A percentile compares a stretch with the other conserved stretches of the same genome.
Conservation (phyloP, 1,284 basidiomycete species). For the Melampsora occidentalis region DNA sequence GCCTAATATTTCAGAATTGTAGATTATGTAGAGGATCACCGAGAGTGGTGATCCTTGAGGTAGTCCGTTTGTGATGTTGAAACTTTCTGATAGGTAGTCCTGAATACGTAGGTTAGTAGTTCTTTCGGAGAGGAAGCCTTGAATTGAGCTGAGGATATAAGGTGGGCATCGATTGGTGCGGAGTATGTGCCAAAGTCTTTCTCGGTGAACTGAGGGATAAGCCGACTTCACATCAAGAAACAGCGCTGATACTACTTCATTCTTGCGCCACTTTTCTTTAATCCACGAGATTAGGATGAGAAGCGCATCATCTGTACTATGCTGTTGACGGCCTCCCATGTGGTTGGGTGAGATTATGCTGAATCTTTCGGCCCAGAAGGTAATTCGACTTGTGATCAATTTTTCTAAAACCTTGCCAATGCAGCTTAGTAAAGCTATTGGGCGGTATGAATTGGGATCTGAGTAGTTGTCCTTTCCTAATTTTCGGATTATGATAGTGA, state of each 20-base stretch:
- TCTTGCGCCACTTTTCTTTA: not conserved
- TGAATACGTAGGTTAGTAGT: not conserved
- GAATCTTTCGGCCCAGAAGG: not conserved
- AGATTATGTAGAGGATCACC: not conserved
- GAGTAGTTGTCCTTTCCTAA: slow-evolving; percentile 2
- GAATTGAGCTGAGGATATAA: not conserved
- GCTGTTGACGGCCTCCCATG: not conserved
- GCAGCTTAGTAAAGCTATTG: not conserved
- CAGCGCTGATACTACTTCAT: not conserved
- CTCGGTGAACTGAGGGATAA: not conserved
- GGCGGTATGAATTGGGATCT: too few species aligned
- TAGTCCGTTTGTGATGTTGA: not conserved
- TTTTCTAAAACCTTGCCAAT: slow-evolving; percentile 3
- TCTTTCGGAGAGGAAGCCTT: not conserved
- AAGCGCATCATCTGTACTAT: slow-evolving; percentile 1
- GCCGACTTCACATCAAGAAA: slow-evolving; percentile 4
- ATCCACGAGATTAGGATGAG: not conserved
- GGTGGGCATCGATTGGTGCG: not conserved
- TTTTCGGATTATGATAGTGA: not conserved
- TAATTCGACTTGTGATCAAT: not conserved
- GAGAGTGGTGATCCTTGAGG: slow-evolving; percentile 12
- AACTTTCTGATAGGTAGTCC: not conserved
- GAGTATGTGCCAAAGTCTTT: not conserved
- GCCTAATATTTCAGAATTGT: not conserved
- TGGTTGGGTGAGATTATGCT: not conserved